Percentiles rank a stretch among this genome's conserved stretches.
Evolutionary conservation across 2,329 filamentous ascomycete genomes (phyloP).

Genomic region (Aspergillus caelatus): DNA sequence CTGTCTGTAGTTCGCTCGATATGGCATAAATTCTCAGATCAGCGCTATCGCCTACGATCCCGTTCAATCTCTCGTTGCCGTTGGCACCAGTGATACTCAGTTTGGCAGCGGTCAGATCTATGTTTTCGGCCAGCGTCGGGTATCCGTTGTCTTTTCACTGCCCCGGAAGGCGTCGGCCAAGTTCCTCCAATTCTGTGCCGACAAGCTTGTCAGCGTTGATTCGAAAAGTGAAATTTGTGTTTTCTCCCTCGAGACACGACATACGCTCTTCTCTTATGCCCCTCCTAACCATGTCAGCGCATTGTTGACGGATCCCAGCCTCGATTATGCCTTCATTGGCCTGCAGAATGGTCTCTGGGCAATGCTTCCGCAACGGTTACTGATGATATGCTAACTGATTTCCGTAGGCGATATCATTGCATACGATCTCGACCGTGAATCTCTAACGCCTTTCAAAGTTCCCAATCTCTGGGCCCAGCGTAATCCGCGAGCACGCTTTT

Average conservation of each 20-base stretch:
- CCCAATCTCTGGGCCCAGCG: slow-evolving; percentile 83
- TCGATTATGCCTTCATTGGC: slow-evolving; percentile 92
- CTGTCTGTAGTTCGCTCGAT: slow-evolving; percentile 62
- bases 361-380: not conserved
- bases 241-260: slow-evolving; percentile 75
- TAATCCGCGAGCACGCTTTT: slow-evolving; percentile 67
- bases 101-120: slow-evolving; percentile 88
- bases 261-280: slow-evolving; percentile 68
- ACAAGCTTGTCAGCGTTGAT: slow-evolving; percentile 83
- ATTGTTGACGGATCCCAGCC: slow-evolving; percentile 79
- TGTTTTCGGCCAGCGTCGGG: slow-evolving; percentile 79
- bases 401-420: slow-evolving; percentile 73
- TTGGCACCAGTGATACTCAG: slow-evolving; percentile 85
- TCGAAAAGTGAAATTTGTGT: slow-evolving; percentile 81
- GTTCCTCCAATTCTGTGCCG: slow-evolving; percentile 79
- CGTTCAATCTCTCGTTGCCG: slow-evolving; percentile 86
- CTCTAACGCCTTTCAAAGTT: slow-evolving; percentile 75
- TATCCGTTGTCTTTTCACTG: slow-evolving; percentile 73
- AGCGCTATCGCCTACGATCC: slow-evolving; percentile 90
- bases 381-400: slow-evolving; percentile 4
- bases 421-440: slow-evolving; percentile 88
- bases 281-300: slow-evolving; percentile 75
- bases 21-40: slow-evolving; percentile 75
- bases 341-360: slow-evolving; percentile 63
- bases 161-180: slow-evolving; percentile 74